Percentiles rank a stretch among this genome's conserved stretches.
Evolutionary conservation across 495 filamentous ascomycete species (phyloP).

Genomic region (Hypoxylon fragiforme): DNA sequence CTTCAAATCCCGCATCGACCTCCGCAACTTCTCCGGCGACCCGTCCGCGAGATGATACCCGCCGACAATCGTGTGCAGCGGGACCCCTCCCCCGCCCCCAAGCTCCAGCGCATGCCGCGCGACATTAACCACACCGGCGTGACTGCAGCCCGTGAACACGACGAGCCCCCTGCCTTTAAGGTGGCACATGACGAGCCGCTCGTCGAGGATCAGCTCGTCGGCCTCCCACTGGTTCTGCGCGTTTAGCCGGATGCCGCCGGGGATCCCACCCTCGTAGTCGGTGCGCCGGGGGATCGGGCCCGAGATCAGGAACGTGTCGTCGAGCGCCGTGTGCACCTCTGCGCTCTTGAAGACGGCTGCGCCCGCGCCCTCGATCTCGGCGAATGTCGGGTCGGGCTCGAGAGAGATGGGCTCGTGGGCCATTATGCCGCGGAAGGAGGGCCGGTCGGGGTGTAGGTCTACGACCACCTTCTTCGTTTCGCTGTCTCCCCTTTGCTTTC

Average conservation of each 20-base stretch:
- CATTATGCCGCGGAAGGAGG: constrained; percentile 57
- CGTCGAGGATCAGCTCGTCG: constrained; percentile 60
- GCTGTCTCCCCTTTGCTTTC: no score
- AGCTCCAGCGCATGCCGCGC: constrained; percentile 53
- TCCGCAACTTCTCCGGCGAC: constrained; percentile 47
- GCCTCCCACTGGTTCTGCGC: constrained; percentile 53
- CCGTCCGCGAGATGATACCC: constrained; percentile 63
- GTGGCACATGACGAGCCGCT: constrained; percentile 62
- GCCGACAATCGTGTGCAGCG: constrained; percentile 61
- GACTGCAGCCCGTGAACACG: constrained; percentile 65
- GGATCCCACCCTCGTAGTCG: constrained; percentile 57
- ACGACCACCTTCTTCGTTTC: constrained; percentile 47
- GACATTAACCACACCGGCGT: constrained; percentile 63
- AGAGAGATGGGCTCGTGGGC: constrained; percentile 52
- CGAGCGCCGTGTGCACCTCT: constrained; percentile 56
- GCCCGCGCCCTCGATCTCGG: constrained; percentile 54
- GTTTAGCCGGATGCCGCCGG: constrained; percentile 52
- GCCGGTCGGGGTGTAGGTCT: constrained; percentile 60
- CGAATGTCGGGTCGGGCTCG: constrained; percentile 61
- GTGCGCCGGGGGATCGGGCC: constrained; percentile 61
- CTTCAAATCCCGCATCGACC: constrained; percentile 57
- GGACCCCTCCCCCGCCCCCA: constrained; percentile 41
- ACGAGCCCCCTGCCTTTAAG: constrained; percentile 63
- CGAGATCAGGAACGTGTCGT: constrained; percentile 59
- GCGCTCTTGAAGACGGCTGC: constrained; percentile 48